Percentiles rank a stretch among this genome's conserved stretches.
Conservation (phyloP, 1,139 yeast genomes). For the Debaryomyces nepalensis region DNA sequence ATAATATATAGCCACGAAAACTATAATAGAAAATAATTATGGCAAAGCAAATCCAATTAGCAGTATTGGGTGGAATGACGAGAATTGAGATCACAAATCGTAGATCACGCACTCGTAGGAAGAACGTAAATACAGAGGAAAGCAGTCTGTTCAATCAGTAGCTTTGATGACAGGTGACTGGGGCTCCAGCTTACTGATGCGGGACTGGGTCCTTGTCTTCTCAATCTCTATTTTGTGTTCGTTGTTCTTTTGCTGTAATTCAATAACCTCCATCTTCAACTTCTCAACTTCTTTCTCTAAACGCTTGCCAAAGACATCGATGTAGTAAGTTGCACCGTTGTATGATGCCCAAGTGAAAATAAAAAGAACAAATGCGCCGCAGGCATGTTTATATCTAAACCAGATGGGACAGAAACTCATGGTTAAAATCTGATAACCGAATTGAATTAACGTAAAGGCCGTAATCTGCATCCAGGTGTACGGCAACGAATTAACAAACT, state of each 20-base stretch:
- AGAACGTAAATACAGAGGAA: too few species aligned
- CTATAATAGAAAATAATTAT: too few species aligned
- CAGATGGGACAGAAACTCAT: conserved; percentile 90
- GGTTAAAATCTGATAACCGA: conserved; percentile 82
- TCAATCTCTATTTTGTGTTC: conserved; percentile 25
- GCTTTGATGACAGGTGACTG: conserved; percentile 1
- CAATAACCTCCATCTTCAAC: conserved; percentile 69
- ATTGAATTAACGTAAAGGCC: conserved; percentile 86
- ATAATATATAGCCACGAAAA: too few species aligned
- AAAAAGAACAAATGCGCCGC: conserved; percentile 67
- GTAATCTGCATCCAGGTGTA: conserved; percentile 80
- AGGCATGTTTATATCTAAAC: conserved; percentile 70
- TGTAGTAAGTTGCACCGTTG: conserved; percentile 93
- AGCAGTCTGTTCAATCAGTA: background rate
- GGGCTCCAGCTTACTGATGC: background rate
- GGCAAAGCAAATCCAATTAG: too few species aligned
- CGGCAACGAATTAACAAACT: conserved; percentile 79
- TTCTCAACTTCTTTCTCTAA: conserved; percentile 80
- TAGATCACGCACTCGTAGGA: too few species aligned
- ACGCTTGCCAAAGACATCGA: conserved; percentile 87
- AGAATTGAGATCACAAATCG: too few species aligned
- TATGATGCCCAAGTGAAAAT: conserved; percentile 82
- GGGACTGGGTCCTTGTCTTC: conserved; percentile 5
- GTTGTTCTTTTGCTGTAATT: conserved; percentile 60
- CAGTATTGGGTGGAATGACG: too few species aligned